Percentiles rank a stretch among this genome's conserved stretches.
phyloP scores from a whole-genome alignment of 768 basidiomycete species.

The Mrakia frigida region DNA sequence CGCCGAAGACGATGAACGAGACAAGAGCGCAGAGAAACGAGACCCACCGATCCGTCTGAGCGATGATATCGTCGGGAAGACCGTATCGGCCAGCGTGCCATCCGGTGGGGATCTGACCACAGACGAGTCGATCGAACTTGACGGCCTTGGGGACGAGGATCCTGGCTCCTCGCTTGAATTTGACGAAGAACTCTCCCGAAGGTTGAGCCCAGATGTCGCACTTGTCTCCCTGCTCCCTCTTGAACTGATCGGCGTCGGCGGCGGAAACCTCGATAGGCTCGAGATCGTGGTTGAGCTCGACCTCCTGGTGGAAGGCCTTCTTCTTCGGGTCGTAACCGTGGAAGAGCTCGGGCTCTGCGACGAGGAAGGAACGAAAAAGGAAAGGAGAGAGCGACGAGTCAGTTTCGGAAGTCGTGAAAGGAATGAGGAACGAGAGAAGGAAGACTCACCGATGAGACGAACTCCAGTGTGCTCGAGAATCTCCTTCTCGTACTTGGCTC shows the following conservation, averaged over 20 bases:
- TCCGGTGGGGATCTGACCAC: constrained; percentile 93
- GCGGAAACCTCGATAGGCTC: constrained; percentile 92
- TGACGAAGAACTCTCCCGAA: constrained; percentile 94
- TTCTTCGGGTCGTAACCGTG: constrained; percentile 95
- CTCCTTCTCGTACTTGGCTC: constrained; percentile 88
- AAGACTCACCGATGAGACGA: constrained; percentile 74
- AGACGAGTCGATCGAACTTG: constrained; percentile 88
- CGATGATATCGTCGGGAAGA: constrained; percentile 90
- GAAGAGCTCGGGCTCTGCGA: constrained; percentile 90
- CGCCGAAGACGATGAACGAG: background rate
- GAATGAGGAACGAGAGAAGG: background rate
- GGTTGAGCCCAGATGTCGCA: constrained; percentile 90
- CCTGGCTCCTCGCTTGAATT: constrained; percentile 96
- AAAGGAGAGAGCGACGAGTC: background rate
- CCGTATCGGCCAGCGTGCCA: constrained; percentile 96
- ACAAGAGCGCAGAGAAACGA: background rate
- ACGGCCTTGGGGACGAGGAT: constrained; percentile 91
- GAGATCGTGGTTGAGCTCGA: constrained; percentile 92
- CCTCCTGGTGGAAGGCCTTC: constrained; percentile 94
- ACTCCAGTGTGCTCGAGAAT: constrained; percentile 87
- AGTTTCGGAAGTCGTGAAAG: background rate
- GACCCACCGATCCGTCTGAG: constrained; percentile 73
- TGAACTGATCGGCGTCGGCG: constrained; percentile 88
- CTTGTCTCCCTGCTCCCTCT: constrained; percentile 91
- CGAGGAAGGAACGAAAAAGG: background rate